Evolutionary conservation across 306 rosid species (phyloP), one percentile per base, ranked within the genome.

Genomic region (Arachis hypogaea): DNA sequence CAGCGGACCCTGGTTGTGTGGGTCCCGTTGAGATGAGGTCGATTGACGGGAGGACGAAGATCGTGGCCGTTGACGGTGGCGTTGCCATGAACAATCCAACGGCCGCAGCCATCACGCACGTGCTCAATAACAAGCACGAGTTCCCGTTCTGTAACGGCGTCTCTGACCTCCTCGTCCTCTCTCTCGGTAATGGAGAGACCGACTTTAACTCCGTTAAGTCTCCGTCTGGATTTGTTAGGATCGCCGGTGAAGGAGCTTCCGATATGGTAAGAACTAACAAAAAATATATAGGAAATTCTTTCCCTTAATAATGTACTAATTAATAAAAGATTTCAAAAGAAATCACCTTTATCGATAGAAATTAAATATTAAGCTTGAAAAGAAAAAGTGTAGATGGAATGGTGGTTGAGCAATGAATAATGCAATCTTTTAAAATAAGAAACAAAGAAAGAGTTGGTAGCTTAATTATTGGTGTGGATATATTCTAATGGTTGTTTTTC

Each of bases 31-130:
- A 81, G 71, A 78, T 88, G 72, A 60, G 7, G 68, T 93, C 98
- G 5, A 73, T 93, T 5, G 96, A 93, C 63, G 78, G 87, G 69
- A 81, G 85, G 60, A 85, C 98, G 4, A 89, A 43, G 87, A 84
- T 93, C 69, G 33, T 80, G 63, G 98, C 96, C 81, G 92, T 93
- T 10, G 92, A 86, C 33, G 98, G 97, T 0, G 90, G 93, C 0
- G 69, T 93, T 5, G 91, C 96, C 0, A 91, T 89, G 98, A 93
- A 89, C 79, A 93, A 93, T 74, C 98, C 98, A 30, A 89, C 96
- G 81, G 91, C 96, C 1, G 84, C 90, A 0, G 96, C 97, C 0
- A 78, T 91, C 59, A 93, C 98, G 7, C 98, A 93, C 86, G 98
- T 93, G 72, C 71, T 93, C n/a, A 88, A 91, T 52, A 93, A 93